These are phyloP conservation scores for Beauveria sp. DNA, from an alignment of 2,329 filamentous ascomycete species.

Conservation along the genomic window DNA sequence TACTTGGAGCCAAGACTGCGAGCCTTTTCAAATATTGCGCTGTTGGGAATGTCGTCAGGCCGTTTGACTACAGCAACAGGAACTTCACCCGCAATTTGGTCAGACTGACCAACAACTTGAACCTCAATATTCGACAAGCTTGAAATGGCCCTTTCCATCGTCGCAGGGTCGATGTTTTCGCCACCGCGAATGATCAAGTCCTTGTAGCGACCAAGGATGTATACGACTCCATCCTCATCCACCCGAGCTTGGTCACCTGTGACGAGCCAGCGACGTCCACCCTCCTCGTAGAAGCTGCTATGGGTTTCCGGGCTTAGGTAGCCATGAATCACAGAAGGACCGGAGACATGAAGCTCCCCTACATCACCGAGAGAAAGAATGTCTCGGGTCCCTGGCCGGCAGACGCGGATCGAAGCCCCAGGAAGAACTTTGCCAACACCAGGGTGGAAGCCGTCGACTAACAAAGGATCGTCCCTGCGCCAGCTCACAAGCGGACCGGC, in stretches of 20 bases:
- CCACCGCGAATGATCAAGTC: constrained; percentile 38
- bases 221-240: constrained; percentile 28
- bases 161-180: constrained; percentile 35
- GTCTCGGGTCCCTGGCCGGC: constrained; percentile 22
- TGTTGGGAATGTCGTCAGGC: constrained; percentile 24
- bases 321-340: constrained; percentile 25
- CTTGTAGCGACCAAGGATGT: constrained; percentile 35
- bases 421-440: constrained; percentile 35
- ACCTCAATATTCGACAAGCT: constrained; percentile 23
- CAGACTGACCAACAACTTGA: constrained; percentile 35
- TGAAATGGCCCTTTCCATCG: constrained; percentile 28
- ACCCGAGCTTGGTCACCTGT: constrained; percentile 36
- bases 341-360: constrained; percentile 35
- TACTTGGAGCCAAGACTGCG: constrained; percentile 29
- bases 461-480: constrained; percentile 23
- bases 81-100: constrained; percentile 39
- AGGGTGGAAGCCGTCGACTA: constrained; percentile 27
- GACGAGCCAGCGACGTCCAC: constrained; percentile 26
- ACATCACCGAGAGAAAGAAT: constrained; percentile 24
- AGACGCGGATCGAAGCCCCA: constrained; percentile 31
- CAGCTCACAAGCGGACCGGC: constrained; percentile 35
- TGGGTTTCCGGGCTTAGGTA: constrained; percentile 25
- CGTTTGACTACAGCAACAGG: constrained; percentile 36
- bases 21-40: constrained; percentile 23
- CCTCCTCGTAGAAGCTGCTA: constrained; percentile 29